phyloP scores from a whole-genome alignment of 116 monocot species.

The Cymodocea nodosa region DNA sequence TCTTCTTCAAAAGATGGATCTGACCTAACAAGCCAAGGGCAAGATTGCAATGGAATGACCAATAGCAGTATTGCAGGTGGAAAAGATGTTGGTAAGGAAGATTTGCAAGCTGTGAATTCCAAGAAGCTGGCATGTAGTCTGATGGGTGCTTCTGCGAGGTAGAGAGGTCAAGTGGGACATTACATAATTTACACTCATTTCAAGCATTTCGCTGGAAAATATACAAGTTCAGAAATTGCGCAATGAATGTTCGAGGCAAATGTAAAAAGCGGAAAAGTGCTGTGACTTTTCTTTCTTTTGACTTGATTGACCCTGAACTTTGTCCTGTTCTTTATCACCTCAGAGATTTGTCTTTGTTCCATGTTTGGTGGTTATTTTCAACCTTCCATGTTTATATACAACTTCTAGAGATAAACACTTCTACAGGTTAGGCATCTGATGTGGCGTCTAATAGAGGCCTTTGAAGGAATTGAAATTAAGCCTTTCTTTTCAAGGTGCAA shows the following conservation, averaged over 20 bases:
- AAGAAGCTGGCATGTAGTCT: slow-evolving; percentile 16
- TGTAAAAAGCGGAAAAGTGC: slow-evolving; percentile 4
- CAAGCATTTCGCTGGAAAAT: slow-evolving; percentile 6
- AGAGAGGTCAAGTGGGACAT: neutral
- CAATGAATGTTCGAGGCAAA: neutral
- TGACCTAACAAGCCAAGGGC: slow-evolving; percentile 9
- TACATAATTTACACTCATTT: too few relatives aligned
- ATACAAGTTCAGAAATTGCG: neutral
- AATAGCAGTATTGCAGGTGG: slow-evolving; percentile 2
- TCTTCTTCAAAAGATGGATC: slow-evolving; percentile 15
- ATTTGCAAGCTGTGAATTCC: slow-evolving; percentile 6
- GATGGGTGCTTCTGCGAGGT: neutral
- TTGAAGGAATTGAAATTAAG: too few relatives aligned
- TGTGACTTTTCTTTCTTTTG: neutral
- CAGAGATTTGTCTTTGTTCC: neutral
- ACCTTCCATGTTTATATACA: neutral
- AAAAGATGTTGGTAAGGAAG: slow-evolving; percentile 11
- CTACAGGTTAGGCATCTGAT: too few relatives aligned
- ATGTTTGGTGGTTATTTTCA: neutral
- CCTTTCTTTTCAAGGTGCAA: too few relatives aligned
- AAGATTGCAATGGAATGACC: slow-evolving; percentile 28
- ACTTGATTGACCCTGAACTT: neutral
- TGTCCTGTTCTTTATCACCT: neutral
- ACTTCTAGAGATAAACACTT: neutral
- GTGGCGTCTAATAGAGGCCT: too few relatives aligned